phyloP scores from a whole-genome alignment of 2,329 filamentous ascomycete genomes.

The Penicillium frequentans region DNA sequence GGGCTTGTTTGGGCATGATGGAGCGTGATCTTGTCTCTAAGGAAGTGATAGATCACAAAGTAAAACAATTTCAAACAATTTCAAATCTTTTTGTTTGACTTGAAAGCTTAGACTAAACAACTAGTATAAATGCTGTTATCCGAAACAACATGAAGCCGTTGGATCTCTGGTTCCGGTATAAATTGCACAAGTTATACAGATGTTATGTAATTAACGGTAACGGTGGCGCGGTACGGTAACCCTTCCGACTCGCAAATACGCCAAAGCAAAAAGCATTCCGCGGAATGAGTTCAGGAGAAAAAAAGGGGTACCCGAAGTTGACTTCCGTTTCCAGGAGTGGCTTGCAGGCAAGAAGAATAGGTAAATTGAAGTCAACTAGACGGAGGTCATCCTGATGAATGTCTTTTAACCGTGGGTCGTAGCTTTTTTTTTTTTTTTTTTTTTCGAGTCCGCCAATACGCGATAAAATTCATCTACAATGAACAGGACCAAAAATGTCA shows the following conservation, averaged over 20 bases:
- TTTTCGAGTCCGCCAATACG: neutral
- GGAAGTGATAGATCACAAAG: neutral
- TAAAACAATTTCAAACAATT: neutral
- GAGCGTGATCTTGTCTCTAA: neutral
- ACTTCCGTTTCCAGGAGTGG: neutral
- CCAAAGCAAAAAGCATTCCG: neutral
- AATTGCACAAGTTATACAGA: neutral
- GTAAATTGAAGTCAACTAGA: neutral
- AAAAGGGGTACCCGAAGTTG: neutral
- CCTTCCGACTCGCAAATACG: neutral
- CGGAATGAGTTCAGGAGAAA: neutral
- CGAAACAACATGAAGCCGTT: neutral
- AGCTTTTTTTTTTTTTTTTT: neutral
- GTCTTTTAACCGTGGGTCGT: neutral
- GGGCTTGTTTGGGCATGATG: neutral
- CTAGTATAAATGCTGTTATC: neutral
- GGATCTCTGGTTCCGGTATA: neutral
- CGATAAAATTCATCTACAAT: neutral
- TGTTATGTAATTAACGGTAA: neutral
- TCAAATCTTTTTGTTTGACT: neutral
- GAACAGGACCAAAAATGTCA: neutral
- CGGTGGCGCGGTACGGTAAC: neutral
- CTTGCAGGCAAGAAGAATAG: neutral
- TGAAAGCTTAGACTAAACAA: neutral
- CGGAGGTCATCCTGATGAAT: too few species aligned